phyloP scores from a whole-genome alignment of 306 rosid species.

The Astragalus glycyphyllos region DNA sequence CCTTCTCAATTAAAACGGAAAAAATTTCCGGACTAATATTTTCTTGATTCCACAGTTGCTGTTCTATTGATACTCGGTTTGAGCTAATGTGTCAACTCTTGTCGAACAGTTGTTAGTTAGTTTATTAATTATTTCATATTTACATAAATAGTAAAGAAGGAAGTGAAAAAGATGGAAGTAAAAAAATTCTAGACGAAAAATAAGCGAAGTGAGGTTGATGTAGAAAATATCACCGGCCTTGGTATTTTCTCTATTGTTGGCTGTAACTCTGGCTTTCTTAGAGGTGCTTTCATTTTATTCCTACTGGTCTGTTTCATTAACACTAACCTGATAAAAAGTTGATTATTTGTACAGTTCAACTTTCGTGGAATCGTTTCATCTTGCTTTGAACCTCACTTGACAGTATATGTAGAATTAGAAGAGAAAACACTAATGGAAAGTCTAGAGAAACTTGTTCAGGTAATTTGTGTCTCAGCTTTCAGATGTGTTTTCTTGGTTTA shows the following conservation, averaged over 20 bases:
- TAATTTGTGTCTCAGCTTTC: conserved; percentile 44
- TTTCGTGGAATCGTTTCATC: conserved; percentile 98
- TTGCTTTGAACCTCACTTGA: conserved; percentile 98
- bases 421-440: conserved; percentile 97
- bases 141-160: conserved; percentile 13
- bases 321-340: conserved; percentile 43
- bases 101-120: conserved; percentile 24
- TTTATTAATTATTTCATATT: conserved; percentile 21
- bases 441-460: conserved; percentile 98
- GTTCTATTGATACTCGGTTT: conserved; percentile 24
- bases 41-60: conserved; percentile 28
- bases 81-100: conserved; percentile 16
- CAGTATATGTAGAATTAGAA: conserved; percentile 87
- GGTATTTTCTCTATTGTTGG: conserved; percentile 26
- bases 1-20: conserved; percentile 21
- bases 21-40: conserved; percentile 15
- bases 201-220: conserved; percentile 34
- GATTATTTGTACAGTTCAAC: conserved; percentile 89
- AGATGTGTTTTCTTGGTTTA: conserved; percentile 31
- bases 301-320: conserved; percentile 36
- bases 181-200: conserved; percentile 29
- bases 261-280: conserved; percentile 29
- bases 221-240: conserved; percentile 10
- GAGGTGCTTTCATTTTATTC: conserved; percentile 29
- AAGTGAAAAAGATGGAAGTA: conserved; percentile 14